Base-by-base conservation (phyloP, 306 rosid species). In the Trichosanthes cucumerina region DNA sequence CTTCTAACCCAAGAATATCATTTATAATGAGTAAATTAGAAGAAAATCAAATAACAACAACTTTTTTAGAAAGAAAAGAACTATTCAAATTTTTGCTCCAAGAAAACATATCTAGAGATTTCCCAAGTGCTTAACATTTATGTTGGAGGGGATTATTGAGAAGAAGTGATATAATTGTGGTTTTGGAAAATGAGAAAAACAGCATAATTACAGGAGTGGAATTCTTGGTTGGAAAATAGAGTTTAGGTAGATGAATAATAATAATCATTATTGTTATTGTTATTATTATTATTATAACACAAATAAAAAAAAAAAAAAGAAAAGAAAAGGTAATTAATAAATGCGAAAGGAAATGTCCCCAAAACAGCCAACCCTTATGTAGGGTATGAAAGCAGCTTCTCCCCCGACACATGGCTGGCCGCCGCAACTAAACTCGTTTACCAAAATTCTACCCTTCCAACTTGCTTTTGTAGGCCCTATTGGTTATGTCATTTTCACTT, bases 291-390 rank as follows among this genome's bases (percentile, higher is more conserved):
- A 54, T 59, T 5, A 24, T 59, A 9, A 4, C 1, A 59, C 0
- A 12, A 50, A 50, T 14, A 15, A 23, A 34, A 66, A n/a, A n/a
- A n/a, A n/a, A n/a, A n/a, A n/a, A n/a, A n/a, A n/a, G n/a, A n/a
- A n/a, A n/a, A n/a, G n/a, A n/a, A n/a, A n/a, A n/a, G n/a, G n/a
- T 21, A 38, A 69, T 21, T 69, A 69, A 69, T 69, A 69, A 65
- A 69, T 69, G n/a, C n/a, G 53, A 43, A 69, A 69, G n/a, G 9
- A 69, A 68, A 69, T 69, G 75, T 69, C 75, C 18, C 54, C 33
- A n/a, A 39, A 41, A 69, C 34, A 69, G 16, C n/a, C 52, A 68
- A 41, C 53, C 75, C 73, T 34, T 4, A 26, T n/a, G 75, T 68
- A 68, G 75, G 75, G 75, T 28, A 38, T 68, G 54, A 68, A 68